Conservation (phyloP, 768 basidiomycete genomes). For the Leccinum arenicola region DNA sequence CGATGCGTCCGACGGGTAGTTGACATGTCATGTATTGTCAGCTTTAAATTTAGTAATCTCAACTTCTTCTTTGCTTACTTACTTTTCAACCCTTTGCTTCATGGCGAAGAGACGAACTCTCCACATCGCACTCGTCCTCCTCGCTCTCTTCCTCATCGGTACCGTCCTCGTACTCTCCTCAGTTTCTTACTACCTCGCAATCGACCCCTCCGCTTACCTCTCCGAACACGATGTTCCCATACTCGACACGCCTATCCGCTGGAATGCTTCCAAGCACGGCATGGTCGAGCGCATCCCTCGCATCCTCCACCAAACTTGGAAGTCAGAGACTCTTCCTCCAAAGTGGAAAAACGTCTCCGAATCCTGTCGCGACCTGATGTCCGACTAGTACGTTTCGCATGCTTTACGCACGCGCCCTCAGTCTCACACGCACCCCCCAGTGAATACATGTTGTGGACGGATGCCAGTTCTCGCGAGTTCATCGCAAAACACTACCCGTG, state of each 20-base stretch:
- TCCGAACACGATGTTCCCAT: conserved; percentile 71
- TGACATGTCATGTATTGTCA: background rate
- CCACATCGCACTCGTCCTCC: conserved; percentile 47
- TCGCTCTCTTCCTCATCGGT: conserved; percentile 79
- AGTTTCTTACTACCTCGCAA: conserved; percentile 84
- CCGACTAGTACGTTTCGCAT: conserved; percentile 79
- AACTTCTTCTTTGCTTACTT: background rate
- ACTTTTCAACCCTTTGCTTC: background rate
- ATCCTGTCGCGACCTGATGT: conserved; percentile 86
- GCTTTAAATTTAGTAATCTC: background rate
- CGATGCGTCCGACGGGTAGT: conserved; percentile 42
- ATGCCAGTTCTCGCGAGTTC: conserved; percentile 85
- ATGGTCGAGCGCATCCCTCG: conserved; percentile 79
- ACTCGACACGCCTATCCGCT: conserved; percentile 51
- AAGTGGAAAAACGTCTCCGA: conserved; percentile 81
- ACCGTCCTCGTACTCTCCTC: conserved; percentile 91
- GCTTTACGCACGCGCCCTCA: conserved; percentile 4
- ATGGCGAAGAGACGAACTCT: conserved; percentile 47
- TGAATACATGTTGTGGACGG: conserved; percentile 98
- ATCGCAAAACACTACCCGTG: conserved; percentile 85
- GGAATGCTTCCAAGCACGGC: conserved; percentile 61
- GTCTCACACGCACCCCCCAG: conserved; percentile 40
- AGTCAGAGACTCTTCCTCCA: conserved; percentile 78
- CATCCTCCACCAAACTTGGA: conserved; percentile 99
- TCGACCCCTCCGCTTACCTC: conserved; percentile 76